These are phyloP conservation scores for Metschnikowia similis DNA, from an alignment of 805 yeast genomes.

Conservation along the genomic window DNA sequence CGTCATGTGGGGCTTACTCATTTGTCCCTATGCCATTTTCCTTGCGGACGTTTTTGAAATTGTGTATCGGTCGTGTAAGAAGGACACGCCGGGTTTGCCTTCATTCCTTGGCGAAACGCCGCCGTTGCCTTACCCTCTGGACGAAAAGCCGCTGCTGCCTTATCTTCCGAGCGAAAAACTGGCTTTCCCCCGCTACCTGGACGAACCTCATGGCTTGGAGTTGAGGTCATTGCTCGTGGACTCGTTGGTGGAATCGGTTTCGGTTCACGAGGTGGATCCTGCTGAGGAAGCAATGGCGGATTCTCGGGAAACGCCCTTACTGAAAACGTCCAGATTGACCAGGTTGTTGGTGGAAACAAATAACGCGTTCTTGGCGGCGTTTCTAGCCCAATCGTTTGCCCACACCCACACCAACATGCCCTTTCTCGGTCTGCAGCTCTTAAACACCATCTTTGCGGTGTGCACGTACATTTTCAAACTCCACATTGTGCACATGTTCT, in stretches of 20 bases:
- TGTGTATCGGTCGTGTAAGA: not conserved
- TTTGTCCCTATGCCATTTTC: constrained; percentile 21
- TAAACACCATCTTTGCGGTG: constrained; percentile 17
- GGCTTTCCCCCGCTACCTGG: too few species aligned
- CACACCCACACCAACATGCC: constrained; percentile 22
- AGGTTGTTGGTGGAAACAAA: constrained; percentile 23
- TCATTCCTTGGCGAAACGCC: too few species aligned
- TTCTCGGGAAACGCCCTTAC: not conserved
- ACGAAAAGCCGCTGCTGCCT: too few species aligned
- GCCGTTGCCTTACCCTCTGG: too few species aligned
- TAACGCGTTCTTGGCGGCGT: constrained; percentile 32
- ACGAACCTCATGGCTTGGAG: too few species aligned
- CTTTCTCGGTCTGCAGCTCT: constrained; percentile 4
- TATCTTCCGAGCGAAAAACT: too few species aligned
- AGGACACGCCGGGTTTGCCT: too few species aligned
- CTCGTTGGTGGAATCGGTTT: too few species aligned
- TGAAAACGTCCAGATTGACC: not conserved
- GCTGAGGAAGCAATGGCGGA: too few species aligned
- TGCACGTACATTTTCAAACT: constrained; percentile 28
- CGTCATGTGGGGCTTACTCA: constrained; percentile 17
- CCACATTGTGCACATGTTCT: constrained; percentile 30
- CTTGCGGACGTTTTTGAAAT: constrained; percentile 11
- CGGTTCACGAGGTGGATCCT: too few species aligned
- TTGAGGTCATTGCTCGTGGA: too few species aligned
- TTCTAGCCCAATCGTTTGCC: constrained; percentile 34